Percentiles rank a stretch among this genome's conserved stretches.
Conservation (phyloP, 345 rosid genomes). For the Barbarea vulgaris region DNA sequence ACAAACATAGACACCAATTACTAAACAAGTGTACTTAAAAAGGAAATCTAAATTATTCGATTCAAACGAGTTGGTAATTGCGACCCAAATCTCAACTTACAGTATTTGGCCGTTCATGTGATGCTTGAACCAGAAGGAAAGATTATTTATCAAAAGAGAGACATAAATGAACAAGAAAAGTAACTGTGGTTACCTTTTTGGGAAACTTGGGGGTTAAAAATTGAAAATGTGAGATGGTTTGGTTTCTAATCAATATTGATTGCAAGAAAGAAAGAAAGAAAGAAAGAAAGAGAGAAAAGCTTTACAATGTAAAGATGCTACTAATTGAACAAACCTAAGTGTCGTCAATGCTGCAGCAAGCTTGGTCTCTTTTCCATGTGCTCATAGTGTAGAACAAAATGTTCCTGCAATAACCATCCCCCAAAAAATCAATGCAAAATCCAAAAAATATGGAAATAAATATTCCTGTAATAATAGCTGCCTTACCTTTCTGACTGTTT, state of each 20-base stretch:
- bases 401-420: constrained; percentile 61
- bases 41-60: background rate
- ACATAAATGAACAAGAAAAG: background rate
- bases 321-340: constrained; percentile 41
- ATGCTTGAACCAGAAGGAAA: constrained; percentile 11
- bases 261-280: constrained; percentile 17
- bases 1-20: background rate
- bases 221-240: constrained; percentile 25
- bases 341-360: constrained; percentile 71
- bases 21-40: background rate
- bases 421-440: background rate
- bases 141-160: background rate
- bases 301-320: constrained; percentile 60
- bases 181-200: constrained; percentile 21
- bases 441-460: background rate
- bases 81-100: background rate
- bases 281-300: constrained; percentile 30
- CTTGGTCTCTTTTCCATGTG: constrained; percentile 87
- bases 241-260: constrained; percentile 36
- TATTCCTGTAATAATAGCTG: background rate
- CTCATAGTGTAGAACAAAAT: constrained; percentile 75
- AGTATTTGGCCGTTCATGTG: background rate
- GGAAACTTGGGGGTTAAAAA: constrained; percentile 26
- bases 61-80: background rate
- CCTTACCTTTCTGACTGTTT: constrained; percentile 75